phyloP scores from a whole-genome alignment of 2,329 filamentous ascomycete genomes.

The Fusarium aywerte region DNA sequence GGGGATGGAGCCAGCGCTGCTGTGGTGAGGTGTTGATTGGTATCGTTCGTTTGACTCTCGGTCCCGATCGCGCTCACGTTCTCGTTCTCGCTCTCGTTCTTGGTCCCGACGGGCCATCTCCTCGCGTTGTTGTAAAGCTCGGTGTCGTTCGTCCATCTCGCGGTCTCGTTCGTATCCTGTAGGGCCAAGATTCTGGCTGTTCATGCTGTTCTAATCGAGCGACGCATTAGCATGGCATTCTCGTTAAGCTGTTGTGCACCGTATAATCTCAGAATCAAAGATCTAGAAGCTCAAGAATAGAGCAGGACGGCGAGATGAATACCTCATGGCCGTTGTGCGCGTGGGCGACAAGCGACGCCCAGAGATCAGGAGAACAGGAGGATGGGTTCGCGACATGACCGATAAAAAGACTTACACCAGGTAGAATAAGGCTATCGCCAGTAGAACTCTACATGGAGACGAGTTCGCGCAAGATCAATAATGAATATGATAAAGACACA shows the following conservation, averaged over 20 bases:
- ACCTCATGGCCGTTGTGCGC: background rate
- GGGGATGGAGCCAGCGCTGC: slow-evolving; percentile 86
- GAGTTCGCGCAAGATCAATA: slow-evolving; percentile 31
- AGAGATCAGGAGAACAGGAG: slow-evolving; percentile 43
- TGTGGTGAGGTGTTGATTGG: slow-evolving; percentile 80
- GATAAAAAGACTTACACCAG: slow-evolving; percentile 50
- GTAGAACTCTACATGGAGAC: slow-evolving; percentile 53
- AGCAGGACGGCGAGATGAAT: background rate
- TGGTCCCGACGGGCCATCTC: slow-evolving; percentile 58
- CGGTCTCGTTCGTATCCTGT: slow-evolving; percentile 61
- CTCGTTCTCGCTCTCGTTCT: slow-evolving; percentile 61
- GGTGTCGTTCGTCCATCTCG: slow-evolving; percentile 61
- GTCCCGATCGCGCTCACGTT: slow-evolving; percentile 64
- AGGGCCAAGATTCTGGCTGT: slow-evolving; percentile 57
- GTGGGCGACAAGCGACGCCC: slow-evolving; percentile 26
- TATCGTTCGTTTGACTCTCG: slow-evolving; percentile 74
- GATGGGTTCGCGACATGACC: slow-evolving; percentile 43
- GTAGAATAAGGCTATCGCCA: slow-evolving; percentile 49
- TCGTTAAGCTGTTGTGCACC: background rate
- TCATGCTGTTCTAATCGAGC: slow-evolving; percentile 54
- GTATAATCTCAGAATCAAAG: background rate
- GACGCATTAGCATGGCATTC: slow-evolving; percentile 27
- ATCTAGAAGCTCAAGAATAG: background rate
- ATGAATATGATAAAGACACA: slow-evolving; percentile 25
- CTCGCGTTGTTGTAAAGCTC: slow-evolving; percentile 59